Percentiles rank a stretch among this genome's conserved stretches.
Conservation (phyloP, 192 early-diverging fungal genomes). For the Entrophospora sp. region DNA sequence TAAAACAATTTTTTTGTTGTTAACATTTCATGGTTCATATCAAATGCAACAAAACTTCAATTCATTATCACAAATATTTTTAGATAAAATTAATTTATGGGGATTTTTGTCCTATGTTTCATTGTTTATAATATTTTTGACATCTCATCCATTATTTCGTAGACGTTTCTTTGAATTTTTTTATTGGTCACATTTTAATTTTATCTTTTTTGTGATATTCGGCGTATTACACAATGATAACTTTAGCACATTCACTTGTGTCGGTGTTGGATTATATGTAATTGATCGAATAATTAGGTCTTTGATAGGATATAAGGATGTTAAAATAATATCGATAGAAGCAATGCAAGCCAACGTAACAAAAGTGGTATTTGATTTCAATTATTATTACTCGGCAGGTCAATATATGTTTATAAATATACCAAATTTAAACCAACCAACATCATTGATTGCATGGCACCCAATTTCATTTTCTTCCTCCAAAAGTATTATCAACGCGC, state of each 20-base stretch:
- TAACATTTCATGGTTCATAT: no score
- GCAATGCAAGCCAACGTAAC: background rate
- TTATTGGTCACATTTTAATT: constrained; percentile 32
- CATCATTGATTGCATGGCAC: constrained; percentile 7
- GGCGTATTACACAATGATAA: constrained; percentile 24
- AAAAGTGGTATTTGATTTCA: constrained; percentile 17
- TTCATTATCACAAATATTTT: no score
- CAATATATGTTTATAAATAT: constrained; percentile 39
- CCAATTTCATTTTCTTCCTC: constrained; percentile 14
- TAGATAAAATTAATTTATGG: background rate
- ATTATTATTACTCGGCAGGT: constrained; percentile 23
- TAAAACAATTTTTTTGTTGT: no score
- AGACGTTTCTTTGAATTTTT: constrained; percentile 35
- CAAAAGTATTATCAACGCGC: background rate
- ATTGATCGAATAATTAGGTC: constrained; percentile 27
- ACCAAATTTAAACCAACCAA: background rate
- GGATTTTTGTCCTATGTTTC: background rate
- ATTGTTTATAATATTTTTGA: background rate
- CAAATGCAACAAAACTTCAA: no score
- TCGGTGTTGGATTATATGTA: constrained; percentile 23
- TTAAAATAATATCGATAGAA: constrained; percentile 12
- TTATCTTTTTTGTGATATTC: constrained; percentile 24
- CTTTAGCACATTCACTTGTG: constrained; percentile 23
- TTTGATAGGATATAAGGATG: constrained; percentile 17
- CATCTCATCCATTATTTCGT: constrained; percentile 21